These are phyloP conservation scores for Eimeria sp. DNA, from an alignment of 169 alveolate genomes.

Conservation along the genomic window DNA sequence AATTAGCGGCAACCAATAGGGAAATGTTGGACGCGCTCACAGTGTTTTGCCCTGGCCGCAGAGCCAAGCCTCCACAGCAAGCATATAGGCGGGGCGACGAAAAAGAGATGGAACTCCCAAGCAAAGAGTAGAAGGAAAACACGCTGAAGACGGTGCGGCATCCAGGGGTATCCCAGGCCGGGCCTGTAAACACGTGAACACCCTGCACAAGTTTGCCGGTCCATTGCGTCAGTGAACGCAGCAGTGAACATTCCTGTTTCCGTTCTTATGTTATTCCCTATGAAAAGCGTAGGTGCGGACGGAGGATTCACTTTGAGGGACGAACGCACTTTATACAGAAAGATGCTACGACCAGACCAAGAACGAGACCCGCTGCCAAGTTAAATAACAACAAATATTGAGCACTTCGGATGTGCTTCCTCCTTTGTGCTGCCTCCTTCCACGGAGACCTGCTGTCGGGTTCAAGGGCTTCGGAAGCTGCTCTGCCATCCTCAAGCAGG, in stretches of 20 bases:
- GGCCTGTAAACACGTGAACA: constrained; percentile 3
- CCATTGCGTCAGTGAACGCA: not conserved
- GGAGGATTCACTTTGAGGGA: not conserved
- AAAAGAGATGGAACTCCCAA: constrained; percentile 35
- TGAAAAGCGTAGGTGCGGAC: not conserved
- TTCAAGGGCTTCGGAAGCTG: not conserved
- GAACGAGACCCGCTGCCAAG: constrained; percentile 36
- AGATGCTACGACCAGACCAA: constrained; percentile 31
- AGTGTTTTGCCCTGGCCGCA: not conserved
- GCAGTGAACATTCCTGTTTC: not conserved
- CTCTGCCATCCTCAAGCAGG: constrained; percentile 63
- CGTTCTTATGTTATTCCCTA: not conserved
- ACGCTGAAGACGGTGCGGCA: constrained; percentile 73
- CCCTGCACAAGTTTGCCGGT: not conserved
- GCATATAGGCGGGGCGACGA: constrained; percentile 42
- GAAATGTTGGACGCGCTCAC: not conserved
- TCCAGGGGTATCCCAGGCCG: constrained; percentile 55
- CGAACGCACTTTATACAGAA: constrained; percentile 53
- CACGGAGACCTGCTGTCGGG: not conserved
- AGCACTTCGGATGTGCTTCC: not conserved
- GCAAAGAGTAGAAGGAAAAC: constrained; percentile 38
- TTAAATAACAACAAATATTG: constrained; percentile 58
- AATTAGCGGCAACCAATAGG: not conserved
- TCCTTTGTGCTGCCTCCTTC: constrained; percentile 19
- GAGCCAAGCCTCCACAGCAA: constrained; percentile 46